These are phyloP conservation scores for Neobulgaria alba DNA, from an alignment of 2,329 filamentous ascomycete species.

Conservation along the genomic window DNA sequence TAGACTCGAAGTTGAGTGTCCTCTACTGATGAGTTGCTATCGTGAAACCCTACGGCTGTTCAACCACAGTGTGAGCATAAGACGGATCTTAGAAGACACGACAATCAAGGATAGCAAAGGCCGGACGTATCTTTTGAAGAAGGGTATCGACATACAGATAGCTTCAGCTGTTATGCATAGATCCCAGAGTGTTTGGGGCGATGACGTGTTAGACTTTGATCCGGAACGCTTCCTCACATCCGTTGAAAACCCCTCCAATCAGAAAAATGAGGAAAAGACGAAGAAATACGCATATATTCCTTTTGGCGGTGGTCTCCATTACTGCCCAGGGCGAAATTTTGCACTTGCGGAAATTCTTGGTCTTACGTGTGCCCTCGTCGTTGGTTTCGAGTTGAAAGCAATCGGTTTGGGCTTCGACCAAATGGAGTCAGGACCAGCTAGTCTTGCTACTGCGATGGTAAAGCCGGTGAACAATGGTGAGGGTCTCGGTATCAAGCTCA, in stretches of 20 bases:
- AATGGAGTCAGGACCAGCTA: slow-evolving; percentile 6
- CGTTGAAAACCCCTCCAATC: slow-evolving; percentile 7
- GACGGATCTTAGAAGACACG: slow-evolving; percentile 35
- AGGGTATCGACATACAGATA: slow-evolving; percentile 35
- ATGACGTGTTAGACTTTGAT: slow-evolving; percentile 33
- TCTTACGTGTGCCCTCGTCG: slow-evolving; percentile 24
- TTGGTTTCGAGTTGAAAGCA: slow-evolving; percentile 26
- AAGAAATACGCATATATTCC: slow-evolving; percentile 26
- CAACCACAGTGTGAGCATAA: slow-evolving; percentile 31
- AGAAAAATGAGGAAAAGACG: slow-evolving; percentile 7
- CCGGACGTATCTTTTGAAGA: slow-evolving; percentile 33
- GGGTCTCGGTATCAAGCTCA: slow-evolving; percentile 12
- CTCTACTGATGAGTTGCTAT: slow-evolving; percentile 36
- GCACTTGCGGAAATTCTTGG: slow-evolving; percentile 32
- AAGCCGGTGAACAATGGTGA: slow-evolving; percentile 13
- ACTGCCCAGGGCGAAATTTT: slow-evolving; percentile 33
- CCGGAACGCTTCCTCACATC: slow-evolving; percentile 30
- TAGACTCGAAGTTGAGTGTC: slow-evolving; percentile 31
- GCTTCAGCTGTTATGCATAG: slow-evolving; percentile 35
- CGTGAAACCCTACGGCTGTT: slow-evolving; percentile 36
- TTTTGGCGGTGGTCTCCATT: slow-evolving; percentile 32
- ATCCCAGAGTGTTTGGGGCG: slow-evolving; percentile 34
- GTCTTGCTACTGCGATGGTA: slow-evolving; percentile 12
- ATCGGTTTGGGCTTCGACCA: slow-evolving; percentile 9
- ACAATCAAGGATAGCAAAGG: slow-evolving; percentile 26